These are phyloP conservation scores for Amanita thiersii DNA, from an alignment of 768 basidiomycete genomes.

Conservation along the genomic window DNA sequence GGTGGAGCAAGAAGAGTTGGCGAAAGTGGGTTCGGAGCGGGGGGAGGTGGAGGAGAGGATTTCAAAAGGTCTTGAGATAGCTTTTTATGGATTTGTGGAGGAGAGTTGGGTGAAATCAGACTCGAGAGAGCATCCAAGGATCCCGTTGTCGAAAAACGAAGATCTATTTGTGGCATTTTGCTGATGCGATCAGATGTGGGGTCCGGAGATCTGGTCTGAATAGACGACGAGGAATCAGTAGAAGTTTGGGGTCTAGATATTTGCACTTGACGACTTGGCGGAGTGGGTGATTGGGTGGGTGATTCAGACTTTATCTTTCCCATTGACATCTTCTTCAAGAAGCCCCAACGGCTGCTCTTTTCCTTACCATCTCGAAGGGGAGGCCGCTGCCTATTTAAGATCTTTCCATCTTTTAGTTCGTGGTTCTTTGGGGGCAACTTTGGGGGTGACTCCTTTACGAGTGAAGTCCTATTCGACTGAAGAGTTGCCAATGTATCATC, in stretches of 20 bases:
- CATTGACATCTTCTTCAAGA: slow-evolving; percentile 99
- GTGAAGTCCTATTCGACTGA: slow-evolving; percentile 13
- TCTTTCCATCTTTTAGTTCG: slow-evolving; percentile 15
- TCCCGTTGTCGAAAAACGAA: slow-evolving; percentile 68
- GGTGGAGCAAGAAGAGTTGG: slow-evolving; percentile 34
- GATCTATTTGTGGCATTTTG: slow-evolving; percentile 53
- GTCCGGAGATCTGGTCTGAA: slow-evolving; percentile 15
- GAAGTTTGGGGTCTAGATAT: slow-evolving; percentile 23
- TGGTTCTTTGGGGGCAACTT: slow-evolving; percentile 12
- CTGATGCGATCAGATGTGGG: slow-evolving; percentile 25
- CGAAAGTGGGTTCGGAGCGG: slow-evolving; percentile 8
- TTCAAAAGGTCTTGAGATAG: slow-evolving; percentile 20
- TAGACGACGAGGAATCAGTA: slow-evolving; percentile 17
- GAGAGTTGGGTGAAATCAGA: slow-evolving; percentile 22
- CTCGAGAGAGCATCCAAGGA: slow-evolving; percentile 41
- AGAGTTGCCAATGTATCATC: slow-evolving; percentile 10
- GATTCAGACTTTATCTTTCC: slow-evolving; percentile 75
- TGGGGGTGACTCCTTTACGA: slow-evolving; percentile 12
- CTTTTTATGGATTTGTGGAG: slow-evolving; percentile 16
- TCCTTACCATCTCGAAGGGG: slow-evolving; percentile 39
- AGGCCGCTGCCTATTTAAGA: slow-evolving; percentile 15
- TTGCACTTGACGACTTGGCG: slow-evolving; percentile 21
- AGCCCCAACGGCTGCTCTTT: slow-evolving; percentile 82
- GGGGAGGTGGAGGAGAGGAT: slow-evolving; percentile 13
- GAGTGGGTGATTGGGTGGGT: slow-evolving; percentile 33